phyloP scores from a whole-genome alignment of 257 asterid genomes.

The Salvia miltiorrhiza region DNA sequence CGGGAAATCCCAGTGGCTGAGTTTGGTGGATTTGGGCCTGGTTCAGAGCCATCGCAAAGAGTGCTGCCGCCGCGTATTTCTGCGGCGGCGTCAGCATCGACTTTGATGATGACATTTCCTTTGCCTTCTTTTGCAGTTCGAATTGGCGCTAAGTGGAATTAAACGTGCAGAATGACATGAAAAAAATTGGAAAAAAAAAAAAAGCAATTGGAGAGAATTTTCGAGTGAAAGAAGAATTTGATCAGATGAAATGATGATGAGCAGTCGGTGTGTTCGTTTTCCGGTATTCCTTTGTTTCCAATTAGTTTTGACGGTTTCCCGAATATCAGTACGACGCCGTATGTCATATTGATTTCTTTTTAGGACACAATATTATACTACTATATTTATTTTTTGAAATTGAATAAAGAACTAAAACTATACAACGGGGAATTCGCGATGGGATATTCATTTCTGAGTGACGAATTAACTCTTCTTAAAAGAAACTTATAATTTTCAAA shows the following conservation, averaged over 20 bases:
- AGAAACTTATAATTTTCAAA: too few relatives aligned
- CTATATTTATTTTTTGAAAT: too few relatives aligned
- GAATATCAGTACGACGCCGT: conserved; percentile 19
- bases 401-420: too few relatives aligned
- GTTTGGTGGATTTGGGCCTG: conserved; percentile 79
- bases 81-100: conserved; percentile 63
- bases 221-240: conserved; percentile 1
- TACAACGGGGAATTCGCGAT: too few relatives aligned
- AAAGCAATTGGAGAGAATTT: not conserved
- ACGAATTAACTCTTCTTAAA: too few relatives aligned
- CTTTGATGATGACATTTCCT: conserved; percentile 34
- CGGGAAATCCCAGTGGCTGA: conserved; percentile 49
- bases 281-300: not conserved
- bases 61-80: conserved; percentile 72
- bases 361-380: too few relatives aligned
- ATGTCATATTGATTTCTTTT: not conserved
- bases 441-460: too few relatives aligned
- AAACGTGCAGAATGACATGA: not conserved
- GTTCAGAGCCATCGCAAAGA: conserved; percentile 74
- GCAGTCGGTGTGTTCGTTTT: not conserved
- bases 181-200: not conserved
- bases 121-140: conserved; percentile 22
- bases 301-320: not conserved
- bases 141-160: conserved; percentile 20
- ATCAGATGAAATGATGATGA: conserved; percentile 15